Evolutionary conservation across 805 yeast genomes (phyloP).

Genomic region (Candida anglica): DNA sequence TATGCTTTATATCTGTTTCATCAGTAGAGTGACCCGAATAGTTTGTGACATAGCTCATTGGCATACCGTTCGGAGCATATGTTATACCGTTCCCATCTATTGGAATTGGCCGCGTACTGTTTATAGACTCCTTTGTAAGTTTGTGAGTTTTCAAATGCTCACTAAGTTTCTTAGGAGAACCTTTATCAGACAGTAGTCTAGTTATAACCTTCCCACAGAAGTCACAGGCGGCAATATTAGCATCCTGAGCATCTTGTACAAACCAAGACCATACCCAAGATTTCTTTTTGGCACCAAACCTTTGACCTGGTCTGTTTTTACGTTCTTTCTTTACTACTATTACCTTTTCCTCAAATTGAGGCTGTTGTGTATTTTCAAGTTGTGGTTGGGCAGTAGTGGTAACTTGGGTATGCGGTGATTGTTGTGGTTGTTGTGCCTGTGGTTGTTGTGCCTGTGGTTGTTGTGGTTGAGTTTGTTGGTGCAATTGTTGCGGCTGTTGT

Average conservation of each 20-base stretch:
- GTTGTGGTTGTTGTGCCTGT: too few relatives aligned
- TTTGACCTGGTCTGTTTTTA: conserved; percentile 49
- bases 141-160: conserved; percentile 57
- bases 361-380: not conserved
- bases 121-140: conserved; percentile 36
- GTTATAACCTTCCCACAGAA: conserved; percentile 47
- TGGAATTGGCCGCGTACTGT: conserved; percentile 35
- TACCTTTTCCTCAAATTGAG: conserved; percentile 1
- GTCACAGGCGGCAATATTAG: conserved; percentile 52
- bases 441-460: too few relatives aligned
- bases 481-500: conserved; percentile 5
- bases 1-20: too few relatives aligned
- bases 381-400: not conserved
- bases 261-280: conserved; percentile 68
- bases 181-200: conserved; percentile 50
- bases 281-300: conserved; percentile 57
- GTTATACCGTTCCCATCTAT: conserved; percentile 36
- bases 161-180: conserved; percentile 55
- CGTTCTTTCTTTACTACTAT: conserved; percentile 21
- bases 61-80: conserved; percentile 28
- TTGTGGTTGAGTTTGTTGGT: conserved; percentile 1
- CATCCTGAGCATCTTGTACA: conserved; percentile 44
- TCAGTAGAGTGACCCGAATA: not conserved
- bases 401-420: too few relatives aligned
- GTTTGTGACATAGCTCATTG: conserved; percentile 10